phyloP scores from a whole-genome alignment of 2,329 filamentous ascomycete species.

The Nemania sp. region DNA sequence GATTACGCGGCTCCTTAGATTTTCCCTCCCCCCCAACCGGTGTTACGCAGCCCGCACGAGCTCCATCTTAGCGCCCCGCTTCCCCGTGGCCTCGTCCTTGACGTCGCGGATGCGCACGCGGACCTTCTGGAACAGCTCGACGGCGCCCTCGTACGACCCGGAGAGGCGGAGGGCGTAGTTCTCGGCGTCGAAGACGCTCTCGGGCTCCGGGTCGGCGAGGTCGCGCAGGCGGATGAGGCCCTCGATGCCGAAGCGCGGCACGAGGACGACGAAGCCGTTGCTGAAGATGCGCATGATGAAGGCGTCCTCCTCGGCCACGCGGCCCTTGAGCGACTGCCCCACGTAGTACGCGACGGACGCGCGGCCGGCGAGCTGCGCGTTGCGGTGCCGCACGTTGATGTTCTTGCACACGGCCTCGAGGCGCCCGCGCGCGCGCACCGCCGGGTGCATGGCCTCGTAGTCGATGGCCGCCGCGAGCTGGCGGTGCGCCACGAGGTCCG shows the following conservation, averaged over 20 bases:
- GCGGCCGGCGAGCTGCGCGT: constrained; percentile 92
- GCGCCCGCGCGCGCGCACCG: constrained; percentile 78
- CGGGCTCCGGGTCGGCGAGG: constrained; percentile 75
- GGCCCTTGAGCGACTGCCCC: constrained; percentile 87
- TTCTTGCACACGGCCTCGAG: constrained; percentile 96
- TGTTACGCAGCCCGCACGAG: constrained; percentile 49
- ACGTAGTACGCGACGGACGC: constrained; percentile 98
- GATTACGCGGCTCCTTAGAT: too few relatives aligned
- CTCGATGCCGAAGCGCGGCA: constrained; percentile 94
- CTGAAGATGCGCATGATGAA: constrained; percentile 98
- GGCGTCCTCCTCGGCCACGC: constrained; percentile 79
- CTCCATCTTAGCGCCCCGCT: constrained; percentile 85
- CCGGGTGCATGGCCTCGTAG: constrained; percentile 84
- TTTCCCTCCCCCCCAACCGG: too few relatives aligned
- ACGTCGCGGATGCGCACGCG: constrained; percentile 87
- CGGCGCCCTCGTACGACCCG: constrained; percentile 58
- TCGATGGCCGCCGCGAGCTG: constrained; percentile 95
- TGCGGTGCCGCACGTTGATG: constrained; percentile 96
- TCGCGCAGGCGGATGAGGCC: constrained; percentile 86
- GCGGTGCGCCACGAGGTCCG: constrained; percentile 91
- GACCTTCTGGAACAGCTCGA: constrained; percentile 93
- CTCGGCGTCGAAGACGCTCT: constrained; percentile 83
- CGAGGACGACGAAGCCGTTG: constrained; percentile 96
- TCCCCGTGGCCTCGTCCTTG: constrained; percentile 93
- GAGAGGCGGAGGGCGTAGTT: constrained; percentile 73